Base-by-base conservation (phyloP, 495 filamentous ascomycete genomes). In the Aspergillus ostianus region DNA sequence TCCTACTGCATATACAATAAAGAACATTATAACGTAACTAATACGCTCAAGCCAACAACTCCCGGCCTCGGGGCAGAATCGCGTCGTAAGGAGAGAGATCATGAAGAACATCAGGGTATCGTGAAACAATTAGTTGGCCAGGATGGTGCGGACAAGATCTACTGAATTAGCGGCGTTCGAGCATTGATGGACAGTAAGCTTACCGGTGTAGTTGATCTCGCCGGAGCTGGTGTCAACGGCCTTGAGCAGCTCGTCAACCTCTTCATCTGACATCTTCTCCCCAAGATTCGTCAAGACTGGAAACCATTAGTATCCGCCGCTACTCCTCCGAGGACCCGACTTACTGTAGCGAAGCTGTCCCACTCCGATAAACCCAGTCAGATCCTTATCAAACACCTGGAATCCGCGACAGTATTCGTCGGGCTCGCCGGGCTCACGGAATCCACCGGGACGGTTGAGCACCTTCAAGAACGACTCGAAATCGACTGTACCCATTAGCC, bases 381-480 rank as follows among this genome's bases (percentile, higher is more conserved):
- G 88, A 74, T 98, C 94, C 80, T 98, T 98, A 77, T 98, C 94
- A 68, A 98, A 98, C 58, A 98, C 94, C 77, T 98, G 94, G 78
- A 98, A 98, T 51, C 93, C 94, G 48, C 92, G 87, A 75, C 92
- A 96, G 73, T 98, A 98, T 76, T 98, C 93, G 64, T 98, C 93
- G 10, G 93, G 93, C 73, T 97, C 93, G 65, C 92, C 93, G 7
- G 95, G 95, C 53, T 98, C 93, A 66, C 94, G 92, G 87, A 98
- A 98, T 55, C 94, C 94, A 70, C 93, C 93, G 9, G 94, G 95
- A 45, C 94, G 90, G 82, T 98, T 98, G 60, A 98, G 90, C 66
- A 97, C 84, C 70, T 93, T 93, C 64, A 88, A 82, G 82, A 98
- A 98, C 62, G 93, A 88, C 63, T 98, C 95, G 73, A 97, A 98